These are phyloP conservation scores for Gossypium mustelinum DNA, from an alignment of 345 rosid genomes.

Conservation along the genomic window DNA sequence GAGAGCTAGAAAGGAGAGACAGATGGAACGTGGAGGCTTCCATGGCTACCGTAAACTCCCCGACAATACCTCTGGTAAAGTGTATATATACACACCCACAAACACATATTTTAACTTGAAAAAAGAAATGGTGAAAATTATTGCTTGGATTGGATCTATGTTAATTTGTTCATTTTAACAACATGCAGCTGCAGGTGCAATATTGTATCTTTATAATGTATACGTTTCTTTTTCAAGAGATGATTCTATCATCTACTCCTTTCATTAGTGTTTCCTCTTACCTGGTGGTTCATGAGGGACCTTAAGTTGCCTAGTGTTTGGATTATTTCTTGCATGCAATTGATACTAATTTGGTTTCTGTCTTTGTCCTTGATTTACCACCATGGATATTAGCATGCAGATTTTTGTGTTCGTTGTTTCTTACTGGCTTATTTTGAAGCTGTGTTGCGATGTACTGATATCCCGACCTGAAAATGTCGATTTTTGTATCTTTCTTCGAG, in stretches of 20 bases:
- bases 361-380: background rate
- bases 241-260: background rate
- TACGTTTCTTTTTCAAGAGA: background rate
- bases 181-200: background rate
- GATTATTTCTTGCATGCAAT: constrained; percentile 6
- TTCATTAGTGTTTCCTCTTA: background rate
- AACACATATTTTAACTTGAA: background rate
- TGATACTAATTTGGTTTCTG: background rate
- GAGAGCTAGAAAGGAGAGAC: background rate
- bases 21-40: constrained; percentile 47
- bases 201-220: background rate
- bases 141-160: background rate
- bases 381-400: background rate
- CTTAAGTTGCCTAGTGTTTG: background rate
- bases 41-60: constrained; percentile 59
- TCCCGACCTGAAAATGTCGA: background rate
- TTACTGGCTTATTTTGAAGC: background rate
- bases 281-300: background rate
- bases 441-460: background rate
- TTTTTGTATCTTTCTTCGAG: background rate
- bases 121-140: background rate
- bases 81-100: background rate
- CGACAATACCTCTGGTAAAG: constrained; percentile 38
- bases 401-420: background rate
- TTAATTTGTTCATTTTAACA: background rate